Percentiles rank a stretch among this genome's conserved stretches.
These are phyloP conservation scores for Gynochthodes officinalis DNA, from an alignment of 257 asterid genomes.

Conservation along the genomic window DNA sequence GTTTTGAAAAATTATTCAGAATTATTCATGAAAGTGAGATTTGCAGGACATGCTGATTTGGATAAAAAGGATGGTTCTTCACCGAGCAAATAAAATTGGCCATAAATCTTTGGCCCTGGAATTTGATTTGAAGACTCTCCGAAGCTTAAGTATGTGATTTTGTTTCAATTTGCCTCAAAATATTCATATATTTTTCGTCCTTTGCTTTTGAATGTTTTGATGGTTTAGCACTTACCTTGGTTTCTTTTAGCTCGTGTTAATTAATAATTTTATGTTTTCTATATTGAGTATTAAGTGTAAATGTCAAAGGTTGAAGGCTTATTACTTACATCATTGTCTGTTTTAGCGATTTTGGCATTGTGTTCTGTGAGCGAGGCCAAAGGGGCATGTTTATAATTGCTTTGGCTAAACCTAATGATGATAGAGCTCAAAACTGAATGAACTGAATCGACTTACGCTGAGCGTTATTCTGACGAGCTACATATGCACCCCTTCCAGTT, in stretches of 20 bases:
- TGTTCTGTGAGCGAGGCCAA: not conserved
- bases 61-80: conserved; percentile 51
- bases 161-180: not conserved
- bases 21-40: conserved; percentile 2
- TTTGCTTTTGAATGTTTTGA: not conserved
- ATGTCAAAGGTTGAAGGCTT: not conserved
- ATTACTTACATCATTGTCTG: not conserved
- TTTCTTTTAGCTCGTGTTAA: not conserved
- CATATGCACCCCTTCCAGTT: not conserved
- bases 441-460: too few relatives aligned
- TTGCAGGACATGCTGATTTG: conserved; percentile 57
- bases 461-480: not conserved
- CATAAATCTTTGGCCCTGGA: conserved; percentile 43
- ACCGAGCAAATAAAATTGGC: conserved; percentile 61
- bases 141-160: conserved; percentile 48
- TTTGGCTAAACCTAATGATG: not conserved
- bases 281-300: not conserved
- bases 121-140: conserved; percentile 56
- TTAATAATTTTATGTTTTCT: not conserved
- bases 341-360: not conserved
- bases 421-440: not conserved
- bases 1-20: not conserved
- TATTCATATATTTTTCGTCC: not conserved
- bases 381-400: not conserved
- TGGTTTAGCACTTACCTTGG: not conserved